Percentiles rank a stretch among this genome's conserved stretches.
phyloP scores from a whole-genome alignment of 1,284 basidiomycete species.

The Cyathus pygmaeus region DNA sequence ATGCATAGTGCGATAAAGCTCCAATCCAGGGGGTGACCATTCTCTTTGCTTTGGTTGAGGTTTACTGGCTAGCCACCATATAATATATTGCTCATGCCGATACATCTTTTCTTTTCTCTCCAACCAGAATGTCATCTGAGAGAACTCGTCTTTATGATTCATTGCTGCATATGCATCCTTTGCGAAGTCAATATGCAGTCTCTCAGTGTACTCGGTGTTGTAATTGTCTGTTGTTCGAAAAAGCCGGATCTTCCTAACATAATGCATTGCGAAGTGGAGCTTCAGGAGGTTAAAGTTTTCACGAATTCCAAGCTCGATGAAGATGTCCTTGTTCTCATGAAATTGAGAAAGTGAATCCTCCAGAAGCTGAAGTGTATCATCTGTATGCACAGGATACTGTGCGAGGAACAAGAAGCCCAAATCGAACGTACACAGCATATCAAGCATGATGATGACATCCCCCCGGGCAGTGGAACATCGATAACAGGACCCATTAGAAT shows the following conservation, averaged over 20 bases:
- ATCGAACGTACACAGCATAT: conserved; percentile 24
- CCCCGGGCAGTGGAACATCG: conserved; percentile 7
- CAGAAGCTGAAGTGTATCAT: neutral
- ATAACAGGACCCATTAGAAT: neutral
- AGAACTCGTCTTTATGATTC: neutral
- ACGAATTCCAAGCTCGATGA: neutral
- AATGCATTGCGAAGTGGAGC: neutral
- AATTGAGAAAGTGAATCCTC: neutral
- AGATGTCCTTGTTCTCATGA: neutral
- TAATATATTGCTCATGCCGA: conserved; percentile 15
- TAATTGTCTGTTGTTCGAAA: neutral
- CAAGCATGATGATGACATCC: conserved; percentile 5
- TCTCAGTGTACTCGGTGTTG: neutral
- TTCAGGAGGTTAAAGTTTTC: conserved; percentile 10
- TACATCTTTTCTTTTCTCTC: conserved; percentile 11
- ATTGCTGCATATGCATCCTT: neutral
- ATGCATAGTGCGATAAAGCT: neutral
- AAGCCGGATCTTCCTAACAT: neutral
- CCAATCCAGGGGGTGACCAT: neutral
- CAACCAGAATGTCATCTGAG: conserved; percentile 2
- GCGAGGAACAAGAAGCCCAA: conserved; percentile 43
- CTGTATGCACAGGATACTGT: conserved; percentile 21
- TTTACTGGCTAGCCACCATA: conserved; percentile 12
- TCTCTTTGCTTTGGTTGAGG: too few relatives aligned
- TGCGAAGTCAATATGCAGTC: neutral